Evolutionary conservation across 176 grass and related monocot species (phyloP).

Genomic region (Areca catechu): DNA sequence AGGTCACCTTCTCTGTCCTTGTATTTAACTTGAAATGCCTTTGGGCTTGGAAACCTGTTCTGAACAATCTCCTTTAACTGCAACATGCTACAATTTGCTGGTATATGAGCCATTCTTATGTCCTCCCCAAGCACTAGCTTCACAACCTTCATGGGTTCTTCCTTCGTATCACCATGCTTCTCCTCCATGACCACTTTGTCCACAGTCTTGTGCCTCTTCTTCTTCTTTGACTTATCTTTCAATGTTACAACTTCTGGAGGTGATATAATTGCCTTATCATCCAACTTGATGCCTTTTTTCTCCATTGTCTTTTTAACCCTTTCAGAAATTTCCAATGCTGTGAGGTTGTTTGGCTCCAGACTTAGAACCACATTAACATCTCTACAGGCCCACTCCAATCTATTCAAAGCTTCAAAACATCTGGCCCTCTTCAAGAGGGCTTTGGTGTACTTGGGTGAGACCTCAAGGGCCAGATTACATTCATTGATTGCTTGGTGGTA

Average conservation of each 20-base stretch:
- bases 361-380: conserved; percentile 52
- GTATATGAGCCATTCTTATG: conserved; percentile 80
- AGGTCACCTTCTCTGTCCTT: conserved; percentile 88
- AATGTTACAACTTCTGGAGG: conserved; percentile 38
- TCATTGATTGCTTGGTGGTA: conserved; percentile 73
- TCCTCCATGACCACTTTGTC: not conserved
- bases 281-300: conserved; percentile 51
- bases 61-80: conserved; percentile 54
- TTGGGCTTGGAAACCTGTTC: conserved; percentile 67
- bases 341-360: conserved; percentile 66
- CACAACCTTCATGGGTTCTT: conserved; percentile 43
- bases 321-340: conserved; percentile 64
- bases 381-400: conserved; percentile 52
- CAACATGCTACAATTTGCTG: conserved; percentile 46
- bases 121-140: conserved; percentile 88
- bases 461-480: conserved; percentile 69
- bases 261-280: conserved; percentile 43
- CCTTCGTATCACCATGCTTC: conserved; percentile 19
- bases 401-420: conserved; percentile 66
- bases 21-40: conserved; percentile 69
- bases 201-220: conserved; percentile 16
- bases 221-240: conserved; percentile 60
- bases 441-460: conserved; percentile 58
- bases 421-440: conserved; percentile 81
- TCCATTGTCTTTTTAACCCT: conserved; percentile 55